Percentiles rank a stretch among this genome's conserved stretches.
These are phyloP conservation scores for Triticum urartu DNA, from an alignment of 176 grass and related monocot species.

Conservation along the genomic window DNA sequence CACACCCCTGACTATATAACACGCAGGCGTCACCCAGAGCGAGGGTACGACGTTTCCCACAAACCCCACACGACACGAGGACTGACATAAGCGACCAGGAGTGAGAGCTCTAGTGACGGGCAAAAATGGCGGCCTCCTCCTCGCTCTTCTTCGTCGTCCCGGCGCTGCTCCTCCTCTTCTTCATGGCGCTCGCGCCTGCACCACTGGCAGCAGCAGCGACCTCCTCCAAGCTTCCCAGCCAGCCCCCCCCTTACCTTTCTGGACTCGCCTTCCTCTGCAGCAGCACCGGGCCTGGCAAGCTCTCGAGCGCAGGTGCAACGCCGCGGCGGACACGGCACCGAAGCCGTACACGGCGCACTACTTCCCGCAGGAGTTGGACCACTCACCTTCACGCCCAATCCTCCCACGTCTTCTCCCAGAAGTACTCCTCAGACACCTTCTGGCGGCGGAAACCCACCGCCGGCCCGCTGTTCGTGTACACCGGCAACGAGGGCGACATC, in stretches of 20 bases:
- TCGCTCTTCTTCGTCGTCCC: background rate
- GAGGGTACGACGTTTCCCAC: no score
- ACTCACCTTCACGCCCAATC: slow-evolving; percentile 93
- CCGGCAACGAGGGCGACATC: slow-evolving; percentile 85
- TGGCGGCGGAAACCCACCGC: slow-evolving; percentile 40
- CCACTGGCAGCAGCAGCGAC: background rate
- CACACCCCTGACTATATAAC: no score
- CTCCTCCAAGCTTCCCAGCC: background rate
- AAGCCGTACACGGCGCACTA: slow-evolving; percentile 69
- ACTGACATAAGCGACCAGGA: no score
- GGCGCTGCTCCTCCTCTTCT: background rate
- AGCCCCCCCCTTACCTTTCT: background rate
- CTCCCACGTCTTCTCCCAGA: slow-evolving; percentile 62
- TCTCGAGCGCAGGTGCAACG: background rate
- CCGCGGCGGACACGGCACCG: no score
- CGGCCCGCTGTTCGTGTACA: slow-evolving; percentile 87
- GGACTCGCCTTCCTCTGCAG: background rate
- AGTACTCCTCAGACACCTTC: slow-evolving; percentile 80
- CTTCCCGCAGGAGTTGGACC: slow-evolving; percentile 89
- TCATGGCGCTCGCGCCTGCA: background rate
- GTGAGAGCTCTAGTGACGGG: background rate
- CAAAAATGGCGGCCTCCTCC: slow-evolving; percentile 7
- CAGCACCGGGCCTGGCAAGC: background rate
- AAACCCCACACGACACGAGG: background rate
- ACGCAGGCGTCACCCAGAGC: no score